Base-by-base conservation (phyloP, 1,284 basidiomycete genomes). In the Schizopora paradoxa region DNA sequence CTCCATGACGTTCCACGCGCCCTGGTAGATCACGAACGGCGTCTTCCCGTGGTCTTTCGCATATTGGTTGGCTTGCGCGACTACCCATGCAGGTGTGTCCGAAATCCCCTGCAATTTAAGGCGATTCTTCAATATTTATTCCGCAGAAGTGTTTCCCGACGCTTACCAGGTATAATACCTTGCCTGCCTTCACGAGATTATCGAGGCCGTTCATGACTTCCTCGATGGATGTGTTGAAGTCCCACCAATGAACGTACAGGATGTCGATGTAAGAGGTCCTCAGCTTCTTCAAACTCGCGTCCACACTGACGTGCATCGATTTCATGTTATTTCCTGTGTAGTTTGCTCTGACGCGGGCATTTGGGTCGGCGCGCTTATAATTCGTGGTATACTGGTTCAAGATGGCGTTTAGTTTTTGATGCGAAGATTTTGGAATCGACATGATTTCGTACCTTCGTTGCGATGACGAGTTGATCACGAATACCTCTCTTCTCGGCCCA, bases 1-100 rank as follows among this genome's bases (percentile, higher is more conserved):
- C 22, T 67, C 58, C 59, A 72, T 61, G 34, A 76, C 62, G 43
- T 68, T 74, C 73, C 73, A 78, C 4, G 52, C 51, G n/a, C 75
- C 75, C 61, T 77, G 73, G 51, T 77, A 78, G 26, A 77, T 62
- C 14, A 62, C 59, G 56, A 78, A 79, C 8, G 69, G 74, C 2
- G 72, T 70, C 52, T 73, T 58, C 1, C 65, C 72, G 45, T 74
- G 64, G 18, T 69, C 66, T 0, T 65, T 59, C 0, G 70, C 69
- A 45, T 69, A 72, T 41, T 66, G 60, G 50, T 72, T 72, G 2
- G 69, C 69, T 47, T 62, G 60, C 8, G 66, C 45, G 3, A 72
- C 70, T 11, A 72, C 48, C 70, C 70, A 74, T 1, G 70, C 70
- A 3, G 70, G 69, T 0, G 66, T 60, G 45, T 73, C 66, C 0